phyloP scores from a whole-genome alignment of 371 early-diverging fungal species.

The Furculomyces boomerangus region DNA sequence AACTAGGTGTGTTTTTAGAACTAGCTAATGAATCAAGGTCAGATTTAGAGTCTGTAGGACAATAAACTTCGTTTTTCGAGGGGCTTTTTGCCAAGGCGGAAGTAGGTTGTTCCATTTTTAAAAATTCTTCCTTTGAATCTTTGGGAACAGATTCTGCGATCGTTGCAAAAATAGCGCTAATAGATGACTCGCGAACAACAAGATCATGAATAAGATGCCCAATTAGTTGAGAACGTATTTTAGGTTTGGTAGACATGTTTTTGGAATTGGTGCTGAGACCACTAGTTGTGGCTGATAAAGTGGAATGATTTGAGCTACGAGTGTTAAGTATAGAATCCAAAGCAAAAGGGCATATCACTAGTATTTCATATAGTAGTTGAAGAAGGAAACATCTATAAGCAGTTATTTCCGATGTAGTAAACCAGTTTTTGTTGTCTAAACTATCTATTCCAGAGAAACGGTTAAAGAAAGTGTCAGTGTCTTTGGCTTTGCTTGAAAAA shows the following conservation, averaged over 20 bases:
- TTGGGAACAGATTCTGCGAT: not conserved
- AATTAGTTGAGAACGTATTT: slow-evolving; percentile 20
- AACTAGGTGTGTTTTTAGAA: too few species aligned
- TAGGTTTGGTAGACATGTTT: slow-evolving; percentile 8
- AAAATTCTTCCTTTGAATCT: not conserved
- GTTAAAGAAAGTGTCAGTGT: not conserved
- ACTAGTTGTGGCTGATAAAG: not conserved
- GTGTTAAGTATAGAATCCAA: slow-evolving; percentile 12
- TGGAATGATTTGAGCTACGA: slow-evolving; percentile 5
- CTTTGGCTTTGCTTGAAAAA: not conserved
- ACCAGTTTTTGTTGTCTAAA: not conserved
- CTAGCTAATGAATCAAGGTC: too few species aligned
- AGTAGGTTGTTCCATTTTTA: not conserved
- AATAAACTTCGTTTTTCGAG: too few species aligned
- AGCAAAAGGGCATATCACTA: slow-evolving; percentile 56
- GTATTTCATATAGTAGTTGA: slow-evolving; percentile 69
- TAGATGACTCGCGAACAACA: slow-evolving; percentile 19
- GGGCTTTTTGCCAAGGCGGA: too few species aligned
- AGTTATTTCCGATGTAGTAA: slow-evolving; percentile 24
- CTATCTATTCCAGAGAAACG: not conserved
- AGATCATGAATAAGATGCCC: slow-evolving; percentile 23
- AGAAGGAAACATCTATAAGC: slow-evolving; percentile 65
- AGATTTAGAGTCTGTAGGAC: too few species aligned
- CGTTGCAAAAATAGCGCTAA: not conserved
- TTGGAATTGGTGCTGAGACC: slow-evolving; percentile 9